Evolutionary conservation across 2,329 filamentous ascomycete genomes (phyloP).

Genomic region (Chaetomiaceae sp.): DNA sequence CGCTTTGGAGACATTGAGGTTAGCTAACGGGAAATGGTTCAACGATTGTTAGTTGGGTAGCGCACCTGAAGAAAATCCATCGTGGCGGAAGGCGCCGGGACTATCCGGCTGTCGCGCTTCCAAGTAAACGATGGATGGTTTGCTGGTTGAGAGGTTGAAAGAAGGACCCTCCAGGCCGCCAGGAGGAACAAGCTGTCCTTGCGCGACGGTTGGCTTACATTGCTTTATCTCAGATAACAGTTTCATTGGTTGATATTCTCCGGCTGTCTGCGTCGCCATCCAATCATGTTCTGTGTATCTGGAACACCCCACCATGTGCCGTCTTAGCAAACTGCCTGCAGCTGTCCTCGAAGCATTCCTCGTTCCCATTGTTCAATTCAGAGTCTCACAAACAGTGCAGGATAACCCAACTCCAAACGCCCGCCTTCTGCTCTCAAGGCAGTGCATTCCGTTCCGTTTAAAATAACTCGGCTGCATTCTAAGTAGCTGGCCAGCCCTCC

Average conservation of each 20-base stretch:
- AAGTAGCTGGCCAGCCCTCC: not conserved
- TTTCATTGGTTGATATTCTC: slow-evolving; percentile 17
- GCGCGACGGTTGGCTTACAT: not conserved
- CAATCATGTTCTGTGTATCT: no score
- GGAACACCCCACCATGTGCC: no score
- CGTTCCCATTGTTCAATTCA: no score
- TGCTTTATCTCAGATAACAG: not conserved
- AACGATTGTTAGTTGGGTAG: not conserved
- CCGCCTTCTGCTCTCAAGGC: no score
- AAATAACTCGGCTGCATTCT: not conserved
- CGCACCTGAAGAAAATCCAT: slow-evolving; percentile 46
- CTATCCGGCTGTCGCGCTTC: slow-evolving; percentile 15
- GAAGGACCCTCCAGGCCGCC: slow-evolving; percentile 11
- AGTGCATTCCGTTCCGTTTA: no score
- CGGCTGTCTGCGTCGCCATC: no score
- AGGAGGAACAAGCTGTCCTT: slow-evolving; percentile 26
- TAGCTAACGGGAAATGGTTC: slow-evolving; percentile 23
- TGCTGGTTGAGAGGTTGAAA: slow-evolving; percentile 11
- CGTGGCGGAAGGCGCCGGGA: slow-evolving; percentile 25
- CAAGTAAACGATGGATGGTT: slow-evolving; percentile 14
- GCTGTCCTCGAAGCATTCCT: no score
- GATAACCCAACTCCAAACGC: no score
- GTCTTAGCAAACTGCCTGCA: no score
- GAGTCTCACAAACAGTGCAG: no score
- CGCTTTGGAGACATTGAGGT: slow-evolving; percentile 40